These are phyloP conservation scores for Dipteronia dyeriana DNA, from an alignment of 345 rosid genomes.

Conservation along the genomic window DNA sequence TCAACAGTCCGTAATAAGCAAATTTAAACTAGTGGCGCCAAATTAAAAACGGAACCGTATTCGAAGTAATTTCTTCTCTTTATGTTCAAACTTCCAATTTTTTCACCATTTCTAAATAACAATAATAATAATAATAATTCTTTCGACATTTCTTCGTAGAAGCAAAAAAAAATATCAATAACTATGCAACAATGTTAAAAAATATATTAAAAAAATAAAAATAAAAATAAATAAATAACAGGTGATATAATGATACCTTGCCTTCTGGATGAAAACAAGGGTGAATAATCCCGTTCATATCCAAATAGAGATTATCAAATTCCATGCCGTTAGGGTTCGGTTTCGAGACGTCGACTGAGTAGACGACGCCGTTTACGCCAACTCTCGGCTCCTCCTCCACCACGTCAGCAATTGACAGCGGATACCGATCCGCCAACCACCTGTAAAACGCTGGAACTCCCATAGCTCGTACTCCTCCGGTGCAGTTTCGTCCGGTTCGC, in stretches of 20 bases:
- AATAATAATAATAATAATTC: too few species aligned
- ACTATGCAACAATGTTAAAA: background rate
- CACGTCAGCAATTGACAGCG: constrained; percentile 73
- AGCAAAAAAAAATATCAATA: too few species aligned
- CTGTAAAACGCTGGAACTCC: constrained; percentile 97
- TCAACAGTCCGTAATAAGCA: background rate
- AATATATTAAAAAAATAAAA: background rate
- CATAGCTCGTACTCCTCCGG: constrained; percentile 37
- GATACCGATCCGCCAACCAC: constrained; percentile 97
- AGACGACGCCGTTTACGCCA: constrained; percentile 38
- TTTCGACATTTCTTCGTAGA: too few species aligned
- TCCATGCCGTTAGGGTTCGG: constrained; percentile 95
- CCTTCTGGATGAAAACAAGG: constrained; percentile 99
- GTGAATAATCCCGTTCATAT: constrained; percentile 93
- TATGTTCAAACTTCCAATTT: too few species aligned
- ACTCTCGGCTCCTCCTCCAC: constrained; percentile 70
- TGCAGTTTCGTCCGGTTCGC: constrained; percentile 1
- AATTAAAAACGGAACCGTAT: background rate
- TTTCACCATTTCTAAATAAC: too few species aligned
- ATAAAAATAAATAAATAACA: too few species aligned
- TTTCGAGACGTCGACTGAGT: constrained; percentile 59
- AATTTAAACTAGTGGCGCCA: background rate
- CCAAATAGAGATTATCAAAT: constrained; percentile 87
- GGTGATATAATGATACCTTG: constrained; percentile 46
- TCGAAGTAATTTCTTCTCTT: too few species aligned